A percentile compares a stretch with the other conserved stretches of the same genome.
These are phyloP conservation scores for Aspergillus hancockii DNA, from an alignment of 495 filamentous ascomycete genomes.

Conservation along the genomic window DNA sequence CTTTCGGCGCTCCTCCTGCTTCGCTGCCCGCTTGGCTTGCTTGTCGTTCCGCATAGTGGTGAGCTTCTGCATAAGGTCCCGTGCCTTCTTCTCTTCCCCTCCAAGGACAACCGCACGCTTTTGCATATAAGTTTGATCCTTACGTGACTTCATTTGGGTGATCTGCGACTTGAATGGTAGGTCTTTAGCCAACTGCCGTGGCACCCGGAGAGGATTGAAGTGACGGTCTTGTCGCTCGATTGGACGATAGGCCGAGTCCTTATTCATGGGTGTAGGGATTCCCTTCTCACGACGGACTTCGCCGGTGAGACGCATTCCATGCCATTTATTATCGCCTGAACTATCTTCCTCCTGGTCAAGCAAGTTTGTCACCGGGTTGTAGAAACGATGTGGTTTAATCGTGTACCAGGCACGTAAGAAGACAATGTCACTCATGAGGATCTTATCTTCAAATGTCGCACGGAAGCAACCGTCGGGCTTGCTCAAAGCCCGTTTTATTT, in stretches of 20 bases:
- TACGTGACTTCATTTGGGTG: slow-evolving; percentile 73
- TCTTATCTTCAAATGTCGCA: slow-evolving; percentile 97
- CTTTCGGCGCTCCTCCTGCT: slow-evolving; percentile 82
- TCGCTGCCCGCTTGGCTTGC: slow-evolving; percentile 71
- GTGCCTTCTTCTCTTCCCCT: slow-evolving; percentile 82
- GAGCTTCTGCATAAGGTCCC: slow-evolving; percentile 91
- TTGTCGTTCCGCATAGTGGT: slow-evolving; percentile 90
- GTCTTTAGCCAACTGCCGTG: slow-evolving; percentile 76
- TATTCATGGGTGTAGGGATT: slow-evolving; percentile 73
- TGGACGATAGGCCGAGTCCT: slow-evolving; percentile 79
- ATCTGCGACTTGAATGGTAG: slow-evolving; percentile 95
- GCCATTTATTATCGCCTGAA: slow-evolving; percentile 59
- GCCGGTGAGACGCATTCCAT: slow-evolving; percentile 91
- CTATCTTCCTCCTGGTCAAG: slow-evolving; percentile 50
- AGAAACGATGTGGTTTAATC: slow-evolving; percentile 89
- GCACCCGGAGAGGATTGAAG: slow-evolving; percentile 93
- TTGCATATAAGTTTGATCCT: slow-evolving; percentile 85
- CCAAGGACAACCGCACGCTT: slow-evolving; percentile 86
- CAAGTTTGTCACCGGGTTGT: slow-evolving; percentile 94
- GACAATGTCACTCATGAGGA: slow-evolving; percentile 93
- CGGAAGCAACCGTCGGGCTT: slow-evolving; percentile 94
- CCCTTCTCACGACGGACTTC: slow-evolving; percentile 78
- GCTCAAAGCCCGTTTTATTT: slow-evolving; percentile 89
- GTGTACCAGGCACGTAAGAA: slow-evolving; percentile 97
- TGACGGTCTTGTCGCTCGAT: slow-evolving; percentile 79